Evolutionary conservation across 2,329 filamentous ascomycete species (phyloP), one percentile per base, ranked within the genome.

Genomic region (Fusarium zealandicum): DNA sequence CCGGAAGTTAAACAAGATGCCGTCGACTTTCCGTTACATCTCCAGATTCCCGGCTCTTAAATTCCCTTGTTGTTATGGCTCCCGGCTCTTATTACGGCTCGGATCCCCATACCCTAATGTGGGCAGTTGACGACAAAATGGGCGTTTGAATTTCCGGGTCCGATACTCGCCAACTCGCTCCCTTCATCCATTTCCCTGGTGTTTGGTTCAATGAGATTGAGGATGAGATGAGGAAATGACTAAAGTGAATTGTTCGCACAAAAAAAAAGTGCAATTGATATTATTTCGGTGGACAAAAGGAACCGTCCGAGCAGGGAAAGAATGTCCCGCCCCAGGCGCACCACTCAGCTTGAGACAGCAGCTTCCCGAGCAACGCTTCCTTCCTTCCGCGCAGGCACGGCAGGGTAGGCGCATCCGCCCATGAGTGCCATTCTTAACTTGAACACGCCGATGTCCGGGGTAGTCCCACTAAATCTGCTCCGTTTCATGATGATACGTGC

Each of bases 401-500:
- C n/a, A n/a, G n/a, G n/a, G n/a, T n/a, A 20, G 20, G 22, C 8
- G 25, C 44, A 25, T 49, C 32, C 32, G 52, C 52, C 28, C 59
- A 35, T 43, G 39, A 58, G 41, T 59, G 22, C 43, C 47, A 48
- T 54, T 60, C 37, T 53, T 47, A 44, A n/a, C n/a, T n/a, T n/a
- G n/a, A n/a, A 51, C 51, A 41, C 61, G 62, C 65, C 65, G 65
- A 65, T 68, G 65, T 68, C 65, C 65, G 65, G 65, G 65, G 65
- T 68, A 68, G 54, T 54, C 51, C 65, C 65, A 65, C 65, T 52
- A 53, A 38, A 52, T 32, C 45, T 52, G 43, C 41, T 55, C 36
- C 39, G 33, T 43, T 38, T 18, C 33, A 35, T 32, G n/a, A n/a
- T 31, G 17, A n/a, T 33, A 16, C 32, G 16, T 22, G 20, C 32